phyloP scores from a whole-genome alignment of 495 filamentous ascomycete genomes.

The Penicillium macrosclerotiorum region DNA sequence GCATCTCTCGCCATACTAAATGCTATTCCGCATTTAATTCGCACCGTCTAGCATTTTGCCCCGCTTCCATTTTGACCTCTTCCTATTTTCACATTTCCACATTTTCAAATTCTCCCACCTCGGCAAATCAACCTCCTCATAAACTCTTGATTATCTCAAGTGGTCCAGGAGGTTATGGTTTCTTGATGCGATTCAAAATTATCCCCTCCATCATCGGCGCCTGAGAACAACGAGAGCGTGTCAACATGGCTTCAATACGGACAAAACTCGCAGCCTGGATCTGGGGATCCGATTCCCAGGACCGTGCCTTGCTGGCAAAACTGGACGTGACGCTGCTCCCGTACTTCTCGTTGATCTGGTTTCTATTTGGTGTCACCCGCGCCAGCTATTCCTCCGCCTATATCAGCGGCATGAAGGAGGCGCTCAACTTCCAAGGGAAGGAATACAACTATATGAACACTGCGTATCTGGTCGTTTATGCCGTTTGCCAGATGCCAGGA shows the following conservation, averaged over 20 bases:
- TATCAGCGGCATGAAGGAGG: slow-evolving; percentile 40
- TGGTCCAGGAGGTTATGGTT: too few relatives aligned
- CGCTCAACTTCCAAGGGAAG: slow-evolving; percentile 32
- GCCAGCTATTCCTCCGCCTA: slow-evolving; percentile 39
- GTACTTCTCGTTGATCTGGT: slow-evolving; percentile 38
- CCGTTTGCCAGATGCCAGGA: slow-evolving; percentile 37
- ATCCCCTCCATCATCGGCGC: too few relatives aligned
- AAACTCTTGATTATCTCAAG: too few relatives aligned
- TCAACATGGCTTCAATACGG: slow-evolving; percentile 10
- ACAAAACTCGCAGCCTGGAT: slow-evolving; percentile 24
- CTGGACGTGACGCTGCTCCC: slow-evolving; percentile 33
- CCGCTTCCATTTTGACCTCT: too few relatives aligned
- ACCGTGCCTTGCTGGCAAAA: slow-evolving; percentile 29
- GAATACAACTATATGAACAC: slow-evolving; percentile 42
- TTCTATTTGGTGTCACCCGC: slow-evolving; percentile 35
- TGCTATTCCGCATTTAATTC: too few relatives aligned
- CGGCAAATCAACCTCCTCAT: too few relatives aligned
- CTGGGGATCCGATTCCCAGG: slow-evolving; percentile 27
- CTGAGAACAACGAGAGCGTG: too few relatives aligned
- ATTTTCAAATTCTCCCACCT: too few relatives aligned
- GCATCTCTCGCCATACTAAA: too few relatives aligned
- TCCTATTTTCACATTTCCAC: too few relatives aligned
- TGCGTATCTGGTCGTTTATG: slow-evolving; percentile 36
- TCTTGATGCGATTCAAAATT: too few relatives aligned
- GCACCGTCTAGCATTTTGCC: too few relatives aligned